Evolutionary conservation across 495 filamentous ascomycete species (phyloP).

Genomic region (Xylaria palmicola): DNA sequence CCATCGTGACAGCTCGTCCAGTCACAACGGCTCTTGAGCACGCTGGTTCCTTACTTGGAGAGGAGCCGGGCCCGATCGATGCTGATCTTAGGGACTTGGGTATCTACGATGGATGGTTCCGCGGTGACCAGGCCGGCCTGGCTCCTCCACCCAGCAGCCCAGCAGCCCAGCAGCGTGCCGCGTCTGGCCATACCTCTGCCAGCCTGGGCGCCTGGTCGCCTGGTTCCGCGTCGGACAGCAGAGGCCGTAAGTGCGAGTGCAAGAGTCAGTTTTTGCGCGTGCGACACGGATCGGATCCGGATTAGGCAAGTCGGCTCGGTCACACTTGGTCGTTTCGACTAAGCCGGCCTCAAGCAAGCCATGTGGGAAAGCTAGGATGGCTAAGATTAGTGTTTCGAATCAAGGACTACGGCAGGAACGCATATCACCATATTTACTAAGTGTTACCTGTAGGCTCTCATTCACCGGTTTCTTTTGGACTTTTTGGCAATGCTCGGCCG

Average conservation of each 20-base stretch:
- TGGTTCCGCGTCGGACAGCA: neutral
- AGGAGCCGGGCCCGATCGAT: slow-evolving; percentile 4
- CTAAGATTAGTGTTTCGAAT: slow-evolving; percentile 26
- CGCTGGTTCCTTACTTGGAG: neutral
- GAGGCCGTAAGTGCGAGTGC: neutral
- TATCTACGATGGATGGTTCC: slow-evolving; percentile 1
- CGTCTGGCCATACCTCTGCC: neutral
- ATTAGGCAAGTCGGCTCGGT: slow-evolving; percentile 34
- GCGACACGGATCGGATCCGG: slow-evolving; percentile 24
- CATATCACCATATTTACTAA: neutral
- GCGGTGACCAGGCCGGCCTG: neutral
- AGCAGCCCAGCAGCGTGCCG: neutral
- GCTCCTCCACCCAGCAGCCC: too few relatives aligned
- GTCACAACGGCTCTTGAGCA: neutral
- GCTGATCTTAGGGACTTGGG: slow-evolving; percentile 1
- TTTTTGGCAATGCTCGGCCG: too few relatives aligned
- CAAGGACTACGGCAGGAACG: slow-evolving; percentile 30
- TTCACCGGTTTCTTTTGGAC: too few relatives aligned
- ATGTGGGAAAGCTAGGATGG: slow-evolving; percentile 28
- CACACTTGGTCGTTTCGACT: slow-evolving; percentile 34
- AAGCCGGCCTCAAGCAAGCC: slow-evolving; percentile 13
- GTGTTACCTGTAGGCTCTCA: neutral
- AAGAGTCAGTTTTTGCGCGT: slow-evolving; percentile 16
- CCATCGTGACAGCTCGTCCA: slow-evolving; percentile 2
- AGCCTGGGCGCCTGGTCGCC: neutral